Evolutionary conservation across 495 filamentous ascomycete species (phyloP), one percentile per base, ranked within the genome.

Genomic region (Entonaema liquescens): DNA sequence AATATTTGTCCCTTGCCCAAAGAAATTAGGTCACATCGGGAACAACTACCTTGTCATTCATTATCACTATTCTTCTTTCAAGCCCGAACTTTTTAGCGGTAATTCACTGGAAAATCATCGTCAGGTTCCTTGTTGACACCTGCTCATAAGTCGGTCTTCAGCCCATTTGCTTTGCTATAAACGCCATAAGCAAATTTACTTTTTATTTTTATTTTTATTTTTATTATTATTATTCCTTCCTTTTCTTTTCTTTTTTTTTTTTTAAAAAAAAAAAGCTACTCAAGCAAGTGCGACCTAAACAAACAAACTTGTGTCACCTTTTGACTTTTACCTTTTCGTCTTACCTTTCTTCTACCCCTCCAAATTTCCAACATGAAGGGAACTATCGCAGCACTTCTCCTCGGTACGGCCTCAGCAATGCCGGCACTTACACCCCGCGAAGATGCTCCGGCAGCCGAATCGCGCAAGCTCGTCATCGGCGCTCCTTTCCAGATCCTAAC

Each of bases 401-500:
- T 77, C n/a, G 65, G 58, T 62, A 65, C 36, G 31, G 68, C 71
- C 29, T 62, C 59, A 49, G 55, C 65, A 23, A 62, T 71, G 67
- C 70, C 72, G 19, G 59, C 67, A 40, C 8, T 56, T 12, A 69
- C 42, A 62, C 44, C 57, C 23, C 58, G 67, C 53, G 17, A 68
- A 19, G 29, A 54, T 33, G 23, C 12, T 13, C 15, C 65, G 1
- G 26, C 50, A 6, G 21, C 47, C 1, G 53, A 53, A n/a, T 4
- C 42, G 15, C 59, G 54, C 26, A 71, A 65, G 47, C 72, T 80
- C 1, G 26, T 80, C 25, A 67, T 80, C 59, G 72, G 77, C 55
- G 62, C 71, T 11, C 74, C 79, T 15, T 73, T 62, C 23, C 70
- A 74, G 35, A 71, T 80, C 56, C 35, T 73, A 1, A 64, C 72